phyloP scores from a whole-genome alignment of 2,329 filamentous ascomycete species.

The Colletotrichum sp. region DNA sequence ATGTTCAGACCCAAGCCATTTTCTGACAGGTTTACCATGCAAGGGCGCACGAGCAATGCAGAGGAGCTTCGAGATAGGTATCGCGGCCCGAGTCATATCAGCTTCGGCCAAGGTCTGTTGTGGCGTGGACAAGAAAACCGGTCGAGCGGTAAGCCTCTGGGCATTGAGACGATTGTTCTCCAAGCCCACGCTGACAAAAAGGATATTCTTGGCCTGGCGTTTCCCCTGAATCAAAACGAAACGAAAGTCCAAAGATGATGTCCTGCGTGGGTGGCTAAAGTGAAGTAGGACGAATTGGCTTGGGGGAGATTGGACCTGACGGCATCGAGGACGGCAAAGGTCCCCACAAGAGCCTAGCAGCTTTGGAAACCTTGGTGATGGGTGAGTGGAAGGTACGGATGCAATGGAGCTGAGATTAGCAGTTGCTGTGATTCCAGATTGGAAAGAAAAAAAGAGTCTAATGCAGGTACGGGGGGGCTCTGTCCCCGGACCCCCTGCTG shows the following conservation, averaged over 20 bases:
- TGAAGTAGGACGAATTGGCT: not conserved
- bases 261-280: not conserved
- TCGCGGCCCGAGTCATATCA: not conserved
- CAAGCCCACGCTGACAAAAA: not conserved
- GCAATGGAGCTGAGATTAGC: not conserved
- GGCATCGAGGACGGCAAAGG: not conserved
- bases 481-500: not conserved
- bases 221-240: not conserved
- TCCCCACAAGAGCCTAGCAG: not conserved
- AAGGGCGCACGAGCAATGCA: not conserved
- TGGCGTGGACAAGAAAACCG: not conserved
- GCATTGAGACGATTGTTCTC: not conserved
- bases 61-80: not conserved
- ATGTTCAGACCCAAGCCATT: not conserved
- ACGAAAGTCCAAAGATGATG: not conserved
- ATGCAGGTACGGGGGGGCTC: conserved; percentile 12
- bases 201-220: not conserved
- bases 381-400: not conserved
- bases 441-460: not conserved
- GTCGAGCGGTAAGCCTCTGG: not conserved
- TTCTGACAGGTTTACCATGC: not conserved
- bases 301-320: not conserved
- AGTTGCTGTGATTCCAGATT: not conserved
- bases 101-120: not conserved
- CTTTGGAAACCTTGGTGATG: not conserved